Base-by-base conservation (phyloP, 2,329 filamentous ascomycete species). In the Penicillium digitatum region DNA sequence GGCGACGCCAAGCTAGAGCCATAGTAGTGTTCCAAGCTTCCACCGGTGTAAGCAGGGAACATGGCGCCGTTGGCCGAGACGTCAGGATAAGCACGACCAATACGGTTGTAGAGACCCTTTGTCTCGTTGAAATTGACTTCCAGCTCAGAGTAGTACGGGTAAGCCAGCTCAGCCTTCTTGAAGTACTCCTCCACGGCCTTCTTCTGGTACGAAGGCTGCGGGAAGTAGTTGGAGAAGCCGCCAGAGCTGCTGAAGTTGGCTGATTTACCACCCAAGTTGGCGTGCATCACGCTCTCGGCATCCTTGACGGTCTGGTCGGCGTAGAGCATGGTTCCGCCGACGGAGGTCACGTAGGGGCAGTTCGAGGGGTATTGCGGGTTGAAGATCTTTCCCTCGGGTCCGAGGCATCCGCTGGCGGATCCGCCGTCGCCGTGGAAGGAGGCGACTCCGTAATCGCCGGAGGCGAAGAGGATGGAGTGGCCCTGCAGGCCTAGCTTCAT, bases 301-400 rank as follows among this genome's bases (percentile, higher is more conserved):
- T 69, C 63, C 10, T 65, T 48, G 26, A 66, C 54, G 1, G 62
- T 63, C 47, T 69, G 67, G 34, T 66, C 63, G 31, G 49, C 18
- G 52, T 72, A 67, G 49, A 74, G 48, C 65, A 66, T 67, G 0
- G 70, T 71, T 1, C 64, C 69, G 5, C 80, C 79, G 1, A 82
- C 78, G 3, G 74, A 68, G 0, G 78, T 78, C 14, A 82, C 74
- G 63, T 79, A 84, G 0, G 81, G 81, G 51, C 81, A 83, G 26
- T 71, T 73, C 0, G 75, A 74, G 27, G 79, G 78, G 61, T 78
- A 81, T 27, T 74, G 70, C 0, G 80, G 79, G 35, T 75, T 74
- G 66, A 81, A 83, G 22, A 78, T 75, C 32, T 72, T 73, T 24
- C 64, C 60, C 0, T 71, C 66, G 7, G 72, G 70, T 1, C 75